Evolutionary conservation across 371 early-diverging fungal genomes (phyloP), one percentile per base, ranked within the genome.

Genomic region (Mortierella sp.): DNA sequence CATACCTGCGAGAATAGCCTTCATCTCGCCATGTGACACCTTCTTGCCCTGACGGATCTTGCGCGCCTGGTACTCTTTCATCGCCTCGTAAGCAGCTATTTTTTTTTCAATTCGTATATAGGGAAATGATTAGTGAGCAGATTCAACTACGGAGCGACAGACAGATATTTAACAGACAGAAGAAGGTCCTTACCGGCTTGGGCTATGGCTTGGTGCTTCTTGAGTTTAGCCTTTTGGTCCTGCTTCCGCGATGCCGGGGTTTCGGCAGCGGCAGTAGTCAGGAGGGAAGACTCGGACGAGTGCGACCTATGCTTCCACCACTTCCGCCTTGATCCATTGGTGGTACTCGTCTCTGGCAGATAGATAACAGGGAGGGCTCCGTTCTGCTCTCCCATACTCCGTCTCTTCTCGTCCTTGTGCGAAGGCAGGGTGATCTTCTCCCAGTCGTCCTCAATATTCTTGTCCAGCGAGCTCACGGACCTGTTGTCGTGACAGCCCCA

Each of bases 1-100:
- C 77, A 85, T 85, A 12, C 85, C 85, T 18, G 85, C 85, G 1
- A 85, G 77, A 18, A 81, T 51, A 35, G 85, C 85, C 73, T 85
- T 85, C 85, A 81, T 85, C 54, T 85, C 82, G 2, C 85, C 82
- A 43, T 85, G 85, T 11, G 81, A 78, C 16, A 78, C 76, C 54
- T 76, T 81, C 74, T 85, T 85, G 56, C 85, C 85, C 32, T 78
- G 73, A 16, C 81, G 78, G 58, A 68, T 58, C 38, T 74, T 75
- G 1, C 68, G 70, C 35, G 79, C 79, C 18, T 85, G 75, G 54
- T 85, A 81, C 43, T 81, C 79, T 68, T 81, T 85, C 56, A 85
- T 76, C 0, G 85, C 85, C 75, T 85, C 85, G 21, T 85, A 85
- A 0, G 85, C 85, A 54, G 85, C 85, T 85, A 77, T 35, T 35